phyloP scores from a whole-genome alignment of 148 eudicot species.

The Bassia scoparia region DNA sequence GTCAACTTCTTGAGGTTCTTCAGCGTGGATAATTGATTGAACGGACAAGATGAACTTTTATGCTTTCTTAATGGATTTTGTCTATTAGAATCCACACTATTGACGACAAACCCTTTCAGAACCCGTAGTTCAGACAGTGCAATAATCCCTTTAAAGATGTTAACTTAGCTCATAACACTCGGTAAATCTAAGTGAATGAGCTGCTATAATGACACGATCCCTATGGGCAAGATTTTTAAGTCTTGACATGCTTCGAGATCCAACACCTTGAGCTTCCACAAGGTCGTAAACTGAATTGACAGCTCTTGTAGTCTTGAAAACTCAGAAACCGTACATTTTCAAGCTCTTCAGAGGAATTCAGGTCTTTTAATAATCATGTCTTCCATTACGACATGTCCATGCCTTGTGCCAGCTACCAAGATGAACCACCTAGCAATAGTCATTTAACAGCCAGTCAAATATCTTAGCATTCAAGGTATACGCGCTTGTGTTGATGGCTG shows the following conservation, averaged over 20 bases:
- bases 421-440: not conserved
- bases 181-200: constrained; percentile 13
- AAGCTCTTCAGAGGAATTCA: not conserved
- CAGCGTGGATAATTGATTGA: not conserved
- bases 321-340: constrained; percentile 17
- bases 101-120: constrained; percentile 13
- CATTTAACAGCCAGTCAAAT: not conserved
- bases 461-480: not conserved
- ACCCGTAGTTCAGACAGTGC: constrained; percentile 6
- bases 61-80: not conserved
- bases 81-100: not conserved
- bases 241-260: constrained; percentile 17
- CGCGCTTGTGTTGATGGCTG: not conserved
- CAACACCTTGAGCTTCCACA: not conserved
- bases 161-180: constrained; percentile 11
- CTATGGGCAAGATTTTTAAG: constrained; percentile 10
- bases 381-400: not conserved
- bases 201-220: not conserved
- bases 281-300: constrained; percentile 17
- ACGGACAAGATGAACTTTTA: not conserved
- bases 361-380: not conserved
- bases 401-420: constrained; percentile 7
- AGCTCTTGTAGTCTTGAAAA: constrained; percentile 11
- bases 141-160: constrained; percentile 7
- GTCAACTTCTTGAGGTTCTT: not conserved